Base-by-base conservation (phyloP, 441 rosid genomes). In the Macaranga tanarius region DNA sequence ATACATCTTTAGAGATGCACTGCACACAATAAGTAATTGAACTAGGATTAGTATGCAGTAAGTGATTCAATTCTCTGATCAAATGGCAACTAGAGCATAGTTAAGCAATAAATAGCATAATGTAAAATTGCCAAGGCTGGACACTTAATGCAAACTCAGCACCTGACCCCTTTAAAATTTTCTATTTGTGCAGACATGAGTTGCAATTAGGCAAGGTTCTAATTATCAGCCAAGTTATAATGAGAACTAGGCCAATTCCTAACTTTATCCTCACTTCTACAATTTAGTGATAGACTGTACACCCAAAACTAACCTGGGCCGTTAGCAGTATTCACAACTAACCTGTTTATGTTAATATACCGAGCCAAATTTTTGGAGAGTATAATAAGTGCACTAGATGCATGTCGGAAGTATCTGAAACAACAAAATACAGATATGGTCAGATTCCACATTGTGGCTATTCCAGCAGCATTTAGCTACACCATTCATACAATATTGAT, bases 261-360 rank as follows among this genome's bases (percentile, higher is more conserved):
- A 50, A 6, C 0, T 25, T 19, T 11, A 55, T 11, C 13, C 50
- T 12, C 9, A 38, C 15, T 25, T 26, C 15, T 15, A 17, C 57
- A 13, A 20, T 51, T 31, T 51, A 72, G 34, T 12, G 44, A 38
- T 48, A 10, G 59, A 45, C 9, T 13, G 16, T 23, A 22, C 9
- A 17, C 22, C 40, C 58, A 63, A 65, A 48, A 56, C 17, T 34
- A n/a, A n/a, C n/a, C n/a, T n/a, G n/a, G n/a, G n/a, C n/a, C 31
- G 40, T 60, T 28, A 13, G 76, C 28, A 52, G 38, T 31, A 58
- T 72, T n/a, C 31, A 82, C 34, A 73, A 73, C 89, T 62, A 56
- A 93, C 99, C 99, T 95, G 97, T 95, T 95, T 77, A 93, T 77
- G 81, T 91, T 79, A 71, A 95, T 90, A 79, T 93, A 85, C 80